phyloP scores from a whole-genome alignment of 768 basidiomycete genomes.

The Fomitopsis serialis region DNA sequence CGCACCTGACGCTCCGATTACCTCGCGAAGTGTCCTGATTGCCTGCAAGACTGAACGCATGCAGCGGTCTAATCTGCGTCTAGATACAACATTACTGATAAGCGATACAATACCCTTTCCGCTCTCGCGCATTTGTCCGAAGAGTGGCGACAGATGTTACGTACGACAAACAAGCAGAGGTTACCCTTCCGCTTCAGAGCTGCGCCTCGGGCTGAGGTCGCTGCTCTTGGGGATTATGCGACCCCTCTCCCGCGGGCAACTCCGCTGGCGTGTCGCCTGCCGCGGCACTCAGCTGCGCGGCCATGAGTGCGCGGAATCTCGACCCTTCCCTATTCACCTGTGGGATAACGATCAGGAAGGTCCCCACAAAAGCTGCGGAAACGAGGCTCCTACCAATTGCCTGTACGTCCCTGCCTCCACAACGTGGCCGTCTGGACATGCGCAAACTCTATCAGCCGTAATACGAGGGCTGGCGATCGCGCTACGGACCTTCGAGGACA shows the following conservation, averaged over 20 bases:
- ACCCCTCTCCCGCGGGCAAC: neutral
- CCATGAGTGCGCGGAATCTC: constrained; percentile 84
- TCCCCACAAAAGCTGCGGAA: neutral
- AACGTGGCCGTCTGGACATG: constrained; percentile 58
- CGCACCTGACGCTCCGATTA: too few species aligned
- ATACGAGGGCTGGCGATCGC: too few species aligned
- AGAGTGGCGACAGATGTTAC: neutral
- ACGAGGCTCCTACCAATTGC: constrained; percentile 48
- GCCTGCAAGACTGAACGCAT: too few species aligned
- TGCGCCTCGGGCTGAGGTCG: too few species aligned
- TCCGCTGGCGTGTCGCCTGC: constrained; percentile 11
- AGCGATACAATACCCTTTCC: neutral
- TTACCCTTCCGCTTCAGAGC: too few species aligned
- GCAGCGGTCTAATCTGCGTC: neutral
- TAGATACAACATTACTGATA: neutral
- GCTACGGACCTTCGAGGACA: constrained; percentile 66
- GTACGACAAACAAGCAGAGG: neutral
- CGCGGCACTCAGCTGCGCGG: constrained; percentile 71
- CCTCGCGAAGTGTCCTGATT: too few species aligned
- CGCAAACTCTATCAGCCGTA: neutral
- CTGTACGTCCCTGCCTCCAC: constrained; percentile 80
- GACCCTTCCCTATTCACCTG: constrained; percentile 67
- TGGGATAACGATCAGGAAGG: neutral
- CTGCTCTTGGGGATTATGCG: too few species aligned
- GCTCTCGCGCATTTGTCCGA: neutral